A percentile compares a stretch with the other conserved stretches of the same genome.
phyloP scores from a whole-genome alignment of 2,329 filamentous ascomycete genomes.

The Fusarium sp. region DNA sequence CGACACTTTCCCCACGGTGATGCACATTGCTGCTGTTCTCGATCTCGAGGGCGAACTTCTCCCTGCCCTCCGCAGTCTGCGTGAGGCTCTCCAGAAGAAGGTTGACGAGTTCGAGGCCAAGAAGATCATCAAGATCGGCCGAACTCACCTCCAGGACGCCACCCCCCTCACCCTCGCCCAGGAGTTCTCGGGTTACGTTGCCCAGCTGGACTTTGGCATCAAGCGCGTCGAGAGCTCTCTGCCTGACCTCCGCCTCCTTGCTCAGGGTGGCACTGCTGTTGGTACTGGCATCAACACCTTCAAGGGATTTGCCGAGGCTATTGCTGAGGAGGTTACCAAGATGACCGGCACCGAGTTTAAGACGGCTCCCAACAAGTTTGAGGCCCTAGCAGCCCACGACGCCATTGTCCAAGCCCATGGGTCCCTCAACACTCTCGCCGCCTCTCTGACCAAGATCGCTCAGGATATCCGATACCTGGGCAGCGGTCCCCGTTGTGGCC shows the following conservation, averaged over 20 bases:
- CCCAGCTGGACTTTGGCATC: conserved; percentile 92
- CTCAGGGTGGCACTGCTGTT: conserved; percentile 96
- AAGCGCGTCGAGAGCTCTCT: conserved; percentile 87
- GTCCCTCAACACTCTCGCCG: conserved; percentile 91
- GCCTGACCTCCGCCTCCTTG: conserved; percentile 87
- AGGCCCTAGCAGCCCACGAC: conserved; percentile 95
- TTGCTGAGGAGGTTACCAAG: conserved; percentile 91
- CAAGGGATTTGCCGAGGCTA: conserved; percentile 93
- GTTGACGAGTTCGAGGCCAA: conserved; percentile 86
- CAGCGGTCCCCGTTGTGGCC: conserved; percentile 93
- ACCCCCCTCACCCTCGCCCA: conserved; percentile 96
- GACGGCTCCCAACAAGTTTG: conserved; percentile 99
- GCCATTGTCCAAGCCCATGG: conserved; percentile 95
- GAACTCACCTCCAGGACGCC: conserved; percentile 97
- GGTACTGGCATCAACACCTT: conserved; percentile 98
- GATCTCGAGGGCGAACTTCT: conserved; percentile 91
- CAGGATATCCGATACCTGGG: conserved; percentile 98
- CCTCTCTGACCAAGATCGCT: conserved; percentile 96
- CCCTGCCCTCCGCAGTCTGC: conserved; percentile 85
- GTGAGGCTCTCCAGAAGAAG: conserved; percentile 89
- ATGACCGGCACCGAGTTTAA: conserved; percentile 95
- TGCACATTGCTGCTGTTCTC: conserved; percentile 98
- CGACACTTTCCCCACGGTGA: conserved; percentile 99
- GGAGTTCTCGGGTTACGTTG: conserved; percentile 98
- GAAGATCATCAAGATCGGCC: conserved; percentile 98